Conservation (phyloP, 2,329 filamentous ascomycete species). For the Fusarium sp. region DNA sequence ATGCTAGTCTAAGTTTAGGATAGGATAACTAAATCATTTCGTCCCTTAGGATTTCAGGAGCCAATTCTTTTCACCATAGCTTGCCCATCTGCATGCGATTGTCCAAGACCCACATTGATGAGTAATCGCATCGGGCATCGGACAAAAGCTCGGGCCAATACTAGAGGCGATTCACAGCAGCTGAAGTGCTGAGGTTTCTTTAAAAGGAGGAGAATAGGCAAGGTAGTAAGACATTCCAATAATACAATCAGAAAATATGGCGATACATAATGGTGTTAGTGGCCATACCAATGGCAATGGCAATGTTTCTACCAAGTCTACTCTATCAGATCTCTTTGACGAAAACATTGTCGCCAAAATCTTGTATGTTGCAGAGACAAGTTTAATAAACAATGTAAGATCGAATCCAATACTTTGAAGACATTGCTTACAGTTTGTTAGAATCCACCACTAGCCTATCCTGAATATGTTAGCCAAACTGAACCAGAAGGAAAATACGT, state of each 20-base stretch:
- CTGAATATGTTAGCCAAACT: constrained; percentile 39
- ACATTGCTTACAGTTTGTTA: neutral
- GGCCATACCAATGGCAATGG: constrained; percentile 11
- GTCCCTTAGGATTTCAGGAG: too few species aligned
- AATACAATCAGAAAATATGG: too few species aligned
- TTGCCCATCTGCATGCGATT: neutral
- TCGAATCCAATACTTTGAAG: rapidly evolving
- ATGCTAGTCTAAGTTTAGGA: too few species aligned
- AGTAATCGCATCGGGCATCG: constrained; percentile 15
- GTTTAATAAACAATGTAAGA: constrained; percentile 29
- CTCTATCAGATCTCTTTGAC: constrained; percentile 28
- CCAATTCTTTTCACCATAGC: too few species aligned
- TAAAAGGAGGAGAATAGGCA: neutral
- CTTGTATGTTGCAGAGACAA: constrained; percentile 22
- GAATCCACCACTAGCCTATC: constrained; percentile 35
- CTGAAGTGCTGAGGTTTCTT: neutral
- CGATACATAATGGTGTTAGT: neutral
- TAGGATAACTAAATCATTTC: too few species aligned
- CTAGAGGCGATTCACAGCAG: neutral
- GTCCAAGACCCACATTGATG: neutral
- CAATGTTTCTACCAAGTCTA: neutral
- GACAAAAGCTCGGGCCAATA: constrained; percentile 4
- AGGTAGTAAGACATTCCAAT: too few species aligned
- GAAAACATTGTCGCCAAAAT: constrained; percentile 39
- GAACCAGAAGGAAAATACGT: constrained; percentile 35